phyloP scores from a whole-genome alignment of 2,329 filamentous ascomycete species.

The Phialophora verrucosa region DNA sequence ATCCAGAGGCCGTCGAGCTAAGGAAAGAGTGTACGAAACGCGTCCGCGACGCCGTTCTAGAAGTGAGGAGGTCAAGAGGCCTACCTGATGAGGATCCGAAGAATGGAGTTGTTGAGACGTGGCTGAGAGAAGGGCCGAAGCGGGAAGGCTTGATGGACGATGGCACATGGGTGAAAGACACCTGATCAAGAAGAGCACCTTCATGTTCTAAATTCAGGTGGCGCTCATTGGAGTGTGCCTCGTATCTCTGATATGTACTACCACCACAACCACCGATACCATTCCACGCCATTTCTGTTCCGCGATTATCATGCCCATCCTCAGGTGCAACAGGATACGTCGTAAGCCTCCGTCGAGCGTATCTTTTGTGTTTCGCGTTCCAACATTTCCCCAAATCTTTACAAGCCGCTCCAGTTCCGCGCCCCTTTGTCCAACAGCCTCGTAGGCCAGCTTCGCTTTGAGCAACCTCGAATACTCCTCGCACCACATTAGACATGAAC shows the following conservation, averaged over 20 bases:
- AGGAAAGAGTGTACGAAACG: conserved; percentile 79
- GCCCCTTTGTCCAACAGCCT: too few species aligned
- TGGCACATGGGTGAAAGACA: conserved; percentile 63
- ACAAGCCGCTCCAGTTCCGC: not conserved
- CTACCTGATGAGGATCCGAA: conserved; percentile 81
- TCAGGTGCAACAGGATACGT: not conserved
- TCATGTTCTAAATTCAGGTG: not conserved
- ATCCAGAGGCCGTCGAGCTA: conserved; percentile 75
- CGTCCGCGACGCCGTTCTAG: conserved; percentile 79
- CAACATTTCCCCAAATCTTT: not conserved
- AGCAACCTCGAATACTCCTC: too few species aligned
- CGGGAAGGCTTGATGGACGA: conserved; percentile 64
- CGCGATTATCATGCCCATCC: not conserved
- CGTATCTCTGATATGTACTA: not conserved
- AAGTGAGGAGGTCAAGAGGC: conserved; percentile 73
- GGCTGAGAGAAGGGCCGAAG: conserved; percentile 64
- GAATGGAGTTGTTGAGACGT: conserved; percentile 79
- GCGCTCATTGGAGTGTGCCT: not conserved
- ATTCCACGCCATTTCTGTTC: not conserved
- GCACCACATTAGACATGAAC: too few species aligned
- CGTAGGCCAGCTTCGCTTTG: too few species aligned
- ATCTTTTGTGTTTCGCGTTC: not conserved
- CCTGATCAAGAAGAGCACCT: conserved; percentile 42
- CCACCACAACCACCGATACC: not conserved
- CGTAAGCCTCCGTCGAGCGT: not conserved